phyloP scores from a whole-genome alignment of 2,329 filamentous ascomycete genomes.

The Cladosporium sp. region DNA sequence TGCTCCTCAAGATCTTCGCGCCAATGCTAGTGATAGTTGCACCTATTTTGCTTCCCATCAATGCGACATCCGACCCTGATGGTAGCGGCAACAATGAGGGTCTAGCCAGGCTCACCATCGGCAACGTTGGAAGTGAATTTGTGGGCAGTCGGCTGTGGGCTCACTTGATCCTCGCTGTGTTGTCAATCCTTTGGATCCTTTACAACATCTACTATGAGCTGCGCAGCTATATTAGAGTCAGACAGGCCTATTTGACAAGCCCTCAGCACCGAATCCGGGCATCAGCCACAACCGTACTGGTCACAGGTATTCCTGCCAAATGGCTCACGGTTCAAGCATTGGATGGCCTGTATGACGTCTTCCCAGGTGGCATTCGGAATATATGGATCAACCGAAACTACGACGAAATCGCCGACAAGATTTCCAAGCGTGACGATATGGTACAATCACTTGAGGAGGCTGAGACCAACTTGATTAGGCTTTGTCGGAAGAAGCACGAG shows the following conservation, averaged over 20 bases:
- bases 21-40: constrained; percentile 76
- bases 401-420: constrained; percentile 79
- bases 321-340: constrained; percentile 86
- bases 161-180: constrained; percentile 76
- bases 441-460: constrained; percentile 74
- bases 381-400: constrained; percentile 96
- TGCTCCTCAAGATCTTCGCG: constrained; percentile 87
- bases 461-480: constrained; percentile 79
- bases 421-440: constrained; percentile 70
- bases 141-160: constrained; percentile 71
- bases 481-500: constrained; percentile 76
- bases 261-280: constrained; percentile 91
- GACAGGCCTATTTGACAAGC: constrained; percentile 91
- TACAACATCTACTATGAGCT: constrained; percentile 85
- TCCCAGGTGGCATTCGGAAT: constrained; percentile 90
- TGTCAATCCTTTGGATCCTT: constrained; percentile 80
- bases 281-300: constrained; percentile 91
- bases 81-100: constrained; percentile 50
- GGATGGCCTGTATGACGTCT: constrained; percentile 85
- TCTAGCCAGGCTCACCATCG: constrained; percentile 81
- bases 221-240: constrained; percentile 83
- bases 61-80: constrained; percentile 60
- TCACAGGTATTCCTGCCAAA: constrained; percentile 84
- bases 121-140: constrained; percentile 71
- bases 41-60: constrained; percentile 83